Conservation (phyloP, 169 alveolate species). For the Cryptosporidium bovis region DNA sequence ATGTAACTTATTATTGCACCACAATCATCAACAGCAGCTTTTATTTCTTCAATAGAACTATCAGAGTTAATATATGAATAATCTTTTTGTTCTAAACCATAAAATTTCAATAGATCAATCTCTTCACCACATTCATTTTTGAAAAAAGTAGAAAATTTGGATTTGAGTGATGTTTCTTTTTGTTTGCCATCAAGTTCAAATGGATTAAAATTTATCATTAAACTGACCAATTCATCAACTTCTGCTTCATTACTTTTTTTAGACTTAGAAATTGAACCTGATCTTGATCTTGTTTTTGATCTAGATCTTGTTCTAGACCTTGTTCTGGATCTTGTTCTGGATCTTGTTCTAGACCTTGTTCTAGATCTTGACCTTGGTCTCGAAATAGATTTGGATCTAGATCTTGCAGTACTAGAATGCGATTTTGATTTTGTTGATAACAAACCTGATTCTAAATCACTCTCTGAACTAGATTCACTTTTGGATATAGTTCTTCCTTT, state of each 20-base stretch:
- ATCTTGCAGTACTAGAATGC: not conserved
- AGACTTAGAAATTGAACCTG: too few relatives aligned
- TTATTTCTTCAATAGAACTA: not conserved
- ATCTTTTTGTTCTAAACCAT: not conserved
- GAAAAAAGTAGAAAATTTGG: too few relatives aligned
- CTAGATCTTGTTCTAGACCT: not conserved
- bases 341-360: conserved; percentile 10
- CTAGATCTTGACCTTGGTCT: conserved; percentile 30
- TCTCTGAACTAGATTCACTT: too few relatives aligned
- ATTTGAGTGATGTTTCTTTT: too few relatives aligned
- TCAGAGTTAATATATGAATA: not conserved
- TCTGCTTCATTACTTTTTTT: too few relatives aligned
- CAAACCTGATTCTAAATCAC: not conserved
- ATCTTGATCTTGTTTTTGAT: not conserved
- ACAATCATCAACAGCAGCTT: not conserved
- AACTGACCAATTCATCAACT: too few relatives aligned
- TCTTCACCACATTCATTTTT: too few relatives aligned
- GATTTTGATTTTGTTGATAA: not conserved
- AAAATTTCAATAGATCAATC: too few relatives aligned
- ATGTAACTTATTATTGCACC: not conserved
- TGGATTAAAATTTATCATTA: too few relatives aligned
- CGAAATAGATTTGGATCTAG: not conserved
- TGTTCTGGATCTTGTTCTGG: conserved; percentile 5
- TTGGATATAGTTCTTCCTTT: too few relatives aligned
- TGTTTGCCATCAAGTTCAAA: too few relatives aligned